phyloP scores from a whole-genome alignment of 495 filamentous ascomycete genomes.

The Penicillium paxilli region DNA sequence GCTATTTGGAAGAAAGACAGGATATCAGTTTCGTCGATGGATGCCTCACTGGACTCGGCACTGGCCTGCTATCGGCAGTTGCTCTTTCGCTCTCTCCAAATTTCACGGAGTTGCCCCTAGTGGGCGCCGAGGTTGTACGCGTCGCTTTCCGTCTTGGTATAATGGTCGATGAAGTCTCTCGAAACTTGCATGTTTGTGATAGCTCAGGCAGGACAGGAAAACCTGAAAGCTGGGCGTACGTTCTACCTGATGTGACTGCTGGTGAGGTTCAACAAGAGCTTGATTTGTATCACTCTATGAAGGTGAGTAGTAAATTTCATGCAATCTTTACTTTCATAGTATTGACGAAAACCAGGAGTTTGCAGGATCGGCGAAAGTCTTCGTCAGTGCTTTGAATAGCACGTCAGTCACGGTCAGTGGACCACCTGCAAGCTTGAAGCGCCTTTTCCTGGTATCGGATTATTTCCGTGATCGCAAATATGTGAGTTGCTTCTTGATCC shows the following conservation, averaged over 20 bases:
- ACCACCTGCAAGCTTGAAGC: constrained; percentile 26
- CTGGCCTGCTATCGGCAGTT: constrained; percentile 36
- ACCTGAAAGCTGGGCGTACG: constrained; percentile 42
- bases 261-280: constrained; percentile 39
- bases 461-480: constrained; percentile 32
- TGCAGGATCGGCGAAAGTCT: constrained; percentile 29
- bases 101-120: constrained; percentile 9
- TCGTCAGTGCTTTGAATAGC: constrained; percentile 36
- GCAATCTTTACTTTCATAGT: neutral
- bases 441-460: constrained; percentile 25
- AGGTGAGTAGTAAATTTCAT: neutral
- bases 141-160: constrained; percentile 40
- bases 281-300: constrained; percentile 22
- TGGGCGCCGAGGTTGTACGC: constrained; percentile 32
- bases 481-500: no score
- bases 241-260: constrained; percentile 29
- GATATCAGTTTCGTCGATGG: no score
- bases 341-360: neutral
- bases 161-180: constrained; percentile 32
- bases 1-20: no score
- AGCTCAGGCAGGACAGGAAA: no score
- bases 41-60: constrained; percentile 16
- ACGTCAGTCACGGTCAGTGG: constrained; percentile 43
- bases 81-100: constrained; percentile 37
- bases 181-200: constrained; percentile 29